These are phyloP conservation scores for Boeremia exigua DNA, from an alignment of 2,329 filamentous ascomycete genomes.

Conservation along the genomic window DNA sequence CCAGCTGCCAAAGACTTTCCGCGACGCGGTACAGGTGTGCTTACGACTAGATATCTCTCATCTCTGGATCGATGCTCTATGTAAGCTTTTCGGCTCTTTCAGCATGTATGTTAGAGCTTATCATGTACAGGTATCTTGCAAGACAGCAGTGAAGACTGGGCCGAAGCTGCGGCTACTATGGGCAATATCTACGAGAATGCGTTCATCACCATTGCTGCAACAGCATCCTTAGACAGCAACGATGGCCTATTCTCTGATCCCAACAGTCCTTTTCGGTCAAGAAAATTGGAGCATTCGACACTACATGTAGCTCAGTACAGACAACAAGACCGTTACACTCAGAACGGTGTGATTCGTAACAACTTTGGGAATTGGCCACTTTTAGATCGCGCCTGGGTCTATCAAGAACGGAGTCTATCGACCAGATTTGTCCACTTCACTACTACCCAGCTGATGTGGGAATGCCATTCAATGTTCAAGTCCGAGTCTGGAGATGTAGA, in stretches of 20 bases:
- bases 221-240: neutral
- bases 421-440: neutral
- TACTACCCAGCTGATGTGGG: neutral
- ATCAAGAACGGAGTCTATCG: neutral
- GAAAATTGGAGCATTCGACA: neutral
- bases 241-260: too few relatives aligned
- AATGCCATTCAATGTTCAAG: neutral
- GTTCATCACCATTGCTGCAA: conserved; percentile 13
- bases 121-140: conserved; percentile 8
- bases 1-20: neutral
- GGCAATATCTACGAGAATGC: conserved; percentile 13
- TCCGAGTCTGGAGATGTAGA: neutral
- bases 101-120: too few relatives aligned
- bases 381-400: neutral
- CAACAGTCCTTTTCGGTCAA: too few relatives aligned
- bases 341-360: neutral
- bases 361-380: neutral
- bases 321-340: neutral
- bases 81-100: neutral
- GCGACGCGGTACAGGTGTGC: neutral
- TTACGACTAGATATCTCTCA: neutral
- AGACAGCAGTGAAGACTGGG: conserved; percentile 8
- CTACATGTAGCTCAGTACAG: neutral
- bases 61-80: neutral
- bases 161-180: conserved; percentile 4